Evolutionary conservation across 2,329 filamentous ascomycete genomes (phyloP).

Genomic region (Colletotrichum karsti): DNA sequence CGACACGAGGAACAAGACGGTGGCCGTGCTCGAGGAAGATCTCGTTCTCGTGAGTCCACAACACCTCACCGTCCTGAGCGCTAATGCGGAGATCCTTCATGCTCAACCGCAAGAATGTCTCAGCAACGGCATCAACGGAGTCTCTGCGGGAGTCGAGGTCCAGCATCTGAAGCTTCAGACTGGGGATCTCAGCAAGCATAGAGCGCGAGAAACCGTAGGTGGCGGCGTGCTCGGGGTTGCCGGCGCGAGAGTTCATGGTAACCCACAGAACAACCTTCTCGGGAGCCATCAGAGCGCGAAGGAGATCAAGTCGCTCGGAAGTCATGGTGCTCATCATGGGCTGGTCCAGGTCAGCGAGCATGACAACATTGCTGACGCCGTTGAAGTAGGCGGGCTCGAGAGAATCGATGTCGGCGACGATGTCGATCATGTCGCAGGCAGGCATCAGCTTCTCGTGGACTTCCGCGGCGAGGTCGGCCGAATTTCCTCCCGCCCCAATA

Average conservation of each 20-base stretch:
- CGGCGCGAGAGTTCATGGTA: conserved; percentile 30
- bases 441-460: conserved; percentile 33
- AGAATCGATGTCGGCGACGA: conserved; percentile 36
- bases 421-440: conserved; percentile 31
- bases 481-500: conserved; percentile 36
- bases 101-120: conserved; percentile 23
- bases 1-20: conserved; percentile 46
- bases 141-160: conserved; percentile 22
- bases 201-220: conserved; percentile 26
- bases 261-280: conserved; percentile 34
- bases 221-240: conserved; percentile 33
- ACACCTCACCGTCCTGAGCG: conserved; percentile 6
- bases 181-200: conserved; percentile 26
- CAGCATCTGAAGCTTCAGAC: conserved; percentile 30
- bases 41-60: conserved; percentile 29
- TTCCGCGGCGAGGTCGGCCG: conserved; percentile 27
- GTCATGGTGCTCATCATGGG: conserved; percentile 42
- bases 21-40: conserved; percentile 44
- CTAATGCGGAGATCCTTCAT: not conserved
- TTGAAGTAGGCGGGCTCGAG: conserved; percentile 19
- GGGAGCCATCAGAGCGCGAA: conserved; percentile 28
- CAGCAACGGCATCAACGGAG: not conserved
- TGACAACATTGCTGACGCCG: conserved; percentile 27
- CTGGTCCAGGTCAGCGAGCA: conserved; percentile 29
- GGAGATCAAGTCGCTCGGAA: conserved; percentile 33